These are phyloP conservation scores for Rhodamnia rubescens DNA, from an alignment of 345 rosid genomes.

Conservation along the genomic window DNA sequence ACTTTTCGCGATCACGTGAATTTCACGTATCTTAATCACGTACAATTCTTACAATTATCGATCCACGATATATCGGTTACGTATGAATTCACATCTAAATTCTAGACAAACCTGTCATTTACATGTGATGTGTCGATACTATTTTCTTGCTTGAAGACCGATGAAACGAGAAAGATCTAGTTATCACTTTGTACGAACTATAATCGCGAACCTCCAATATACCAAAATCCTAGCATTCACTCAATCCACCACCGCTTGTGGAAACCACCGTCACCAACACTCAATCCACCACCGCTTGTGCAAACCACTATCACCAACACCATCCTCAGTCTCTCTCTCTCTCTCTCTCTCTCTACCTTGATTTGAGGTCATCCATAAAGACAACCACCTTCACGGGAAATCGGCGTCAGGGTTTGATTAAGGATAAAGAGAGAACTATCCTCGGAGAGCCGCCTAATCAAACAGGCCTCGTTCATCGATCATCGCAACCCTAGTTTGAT, in stretches of 20 bases:
- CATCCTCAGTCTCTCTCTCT: not conserved
- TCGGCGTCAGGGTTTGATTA: too few relatives aligned
- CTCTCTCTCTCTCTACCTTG: not conserved
- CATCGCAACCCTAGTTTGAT: too few relatives aligned
- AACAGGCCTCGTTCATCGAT: too few relatives aligned
- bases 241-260: not conserved
- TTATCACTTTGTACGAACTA: not conserved
- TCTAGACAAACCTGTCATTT: not conserved
- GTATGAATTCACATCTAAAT: not conserved
- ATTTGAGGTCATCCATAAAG: not conserved
- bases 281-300: not conserved
- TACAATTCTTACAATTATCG: rapidly evolving
- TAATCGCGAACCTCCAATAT: not conserved
- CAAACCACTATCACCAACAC: not conserved
- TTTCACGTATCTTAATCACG: not conserved
- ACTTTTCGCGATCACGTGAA: not conserved
- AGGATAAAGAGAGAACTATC: too few relatives aligned
- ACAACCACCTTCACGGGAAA: not conserved
- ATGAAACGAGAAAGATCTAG: not conserved
- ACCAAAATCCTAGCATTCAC: not conserved
- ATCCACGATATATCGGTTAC: not conserved
- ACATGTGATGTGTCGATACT: not conserved
- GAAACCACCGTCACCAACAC: not conserved
- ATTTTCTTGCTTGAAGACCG: not conserved
- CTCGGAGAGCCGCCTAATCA: too few relatives aligned